Evolutionary conservation across 176 grass and related monocot genomes (phyloP), one percentile per base, ranked within the genome.

Genomic region (Paspalum vaginatum): DNA sequence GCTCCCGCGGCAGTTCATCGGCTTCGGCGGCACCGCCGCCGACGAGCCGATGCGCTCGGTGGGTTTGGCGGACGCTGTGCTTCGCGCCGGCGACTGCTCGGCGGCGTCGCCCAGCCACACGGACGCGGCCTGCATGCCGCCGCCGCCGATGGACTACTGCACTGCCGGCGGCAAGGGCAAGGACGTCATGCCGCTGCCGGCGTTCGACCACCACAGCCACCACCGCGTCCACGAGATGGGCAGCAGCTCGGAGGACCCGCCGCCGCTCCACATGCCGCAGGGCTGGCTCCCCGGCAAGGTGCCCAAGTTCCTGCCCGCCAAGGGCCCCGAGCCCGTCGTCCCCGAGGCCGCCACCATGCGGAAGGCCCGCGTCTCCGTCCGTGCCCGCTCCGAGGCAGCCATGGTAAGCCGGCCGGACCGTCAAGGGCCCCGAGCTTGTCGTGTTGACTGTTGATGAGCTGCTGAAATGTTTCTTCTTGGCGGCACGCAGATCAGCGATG

Each of bases 321-420:
- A 81, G 72, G 59, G 65, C 9, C 59, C 76, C 17, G 94, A 97
- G 64, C 85, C 87, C 18, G 66, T 84, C 18, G 66, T 84, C 44
- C 83, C 89, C 4, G 91, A 90, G 76, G 85, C 87, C 62, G 91
- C 86, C 75, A 94, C 89, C 85, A 97, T 97, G 94, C 82, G 91
- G 65, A 97, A 97, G 88, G 87, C 91, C 14, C 91, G 94, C 9
- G 94, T 97, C 40, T 91, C 89, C 18, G 89, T 97, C 72, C 94
- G 94, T 17, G 87, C 94, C 11, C 89, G 85, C 74, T 97, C 94
- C 18, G 91, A 97, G 75, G 94, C 89, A 4, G 66, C 91, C 76
- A 92, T 94, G 89, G 94, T 94, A 83, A 11, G 48, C 14, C 3
- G 25, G 0, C n/a, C 22, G 4, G 2, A 3, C n/a, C 9, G 18